A percentile compares a stretch with the other conserved stretches of the same genome.
Conservation (phyloP, 1,139 yeast species). For the Saccharomyces hybrid region DNA sequence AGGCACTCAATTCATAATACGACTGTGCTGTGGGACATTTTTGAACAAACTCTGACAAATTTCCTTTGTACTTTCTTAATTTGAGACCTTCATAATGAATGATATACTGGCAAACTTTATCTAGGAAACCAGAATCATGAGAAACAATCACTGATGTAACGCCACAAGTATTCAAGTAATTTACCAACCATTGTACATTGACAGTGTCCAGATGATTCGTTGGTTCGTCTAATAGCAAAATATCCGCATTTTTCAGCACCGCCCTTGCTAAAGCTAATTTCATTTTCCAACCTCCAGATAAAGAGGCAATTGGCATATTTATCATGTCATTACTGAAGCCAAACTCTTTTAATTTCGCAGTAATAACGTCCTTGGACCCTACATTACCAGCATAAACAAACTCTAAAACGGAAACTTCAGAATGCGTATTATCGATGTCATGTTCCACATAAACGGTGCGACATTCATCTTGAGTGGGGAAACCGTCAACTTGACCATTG, state of each 20-base stretch:
- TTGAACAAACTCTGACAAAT: conserved; percentile 94
- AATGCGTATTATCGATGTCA: conserved; percentile 92
- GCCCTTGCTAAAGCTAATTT: conserved; percentile 96
- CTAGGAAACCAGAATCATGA: conserved; percentile 98
- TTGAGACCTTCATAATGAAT: conserved; percentile 99
- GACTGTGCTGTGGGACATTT: conserved; percentile 97
- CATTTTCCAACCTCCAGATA: conserved; percentile 99
- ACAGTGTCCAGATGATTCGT: conserved; percentile 97
- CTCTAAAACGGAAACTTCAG: conserved; percentile 79
- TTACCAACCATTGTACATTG: conserved; percentile 96
- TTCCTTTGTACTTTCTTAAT: conserved; percentile 98
- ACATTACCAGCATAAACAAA: conserved; percentile 76
- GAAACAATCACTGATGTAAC: conserved; percentile 95
- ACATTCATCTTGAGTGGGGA: conserved; percentile 94
- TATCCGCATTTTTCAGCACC: conserved; percentile 92
- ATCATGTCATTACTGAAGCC: conserved; percentile 80
- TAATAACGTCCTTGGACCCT: conserved; percentile 58
- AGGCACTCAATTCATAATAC: conserved; percentile 95
- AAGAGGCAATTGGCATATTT: conserved; percentile 77
- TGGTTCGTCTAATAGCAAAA: conserved; percentile 93
- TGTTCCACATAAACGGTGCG: conserved; percentile 97
- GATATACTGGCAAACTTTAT: conserved; percentile 91
- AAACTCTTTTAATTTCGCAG: conserved; percentile 68
- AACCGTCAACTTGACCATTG: conserved; percentile 96
- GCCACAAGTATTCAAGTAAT: conserved; percentile 96